A percentile compares a stretch with the other conserved stretches of the same genome.
These are phyloP conservation scores for Delonix regia DNA, from an alignment of 306 rosid species.

Conservation along the genomic window DNA sequence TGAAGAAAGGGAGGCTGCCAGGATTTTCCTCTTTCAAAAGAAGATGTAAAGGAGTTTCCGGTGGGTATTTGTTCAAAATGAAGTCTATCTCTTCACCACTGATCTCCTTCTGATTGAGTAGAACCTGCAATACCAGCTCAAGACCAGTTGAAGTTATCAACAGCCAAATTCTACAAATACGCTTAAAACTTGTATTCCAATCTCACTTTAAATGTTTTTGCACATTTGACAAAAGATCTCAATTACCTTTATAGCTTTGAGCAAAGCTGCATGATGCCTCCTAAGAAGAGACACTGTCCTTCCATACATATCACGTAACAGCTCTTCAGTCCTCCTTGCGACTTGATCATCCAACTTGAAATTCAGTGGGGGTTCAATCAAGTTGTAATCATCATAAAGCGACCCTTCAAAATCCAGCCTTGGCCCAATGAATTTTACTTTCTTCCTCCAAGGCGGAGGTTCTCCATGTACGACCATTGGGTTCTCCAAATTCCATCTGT, in stretches of 20 bases:
- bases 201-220: background rate
- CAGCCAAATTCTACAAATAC: background rate
- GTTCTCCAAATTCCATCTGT: constrained; percentile 95
- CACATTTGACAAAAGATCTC: background rate
- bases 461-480: constrained; percentile 96
- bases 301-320: constrained; percentile 63
- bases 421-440: constrained; percentile 79
- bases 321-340: constrained; percentile 76
- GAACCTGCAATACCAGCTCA: constrained; percentile 68
- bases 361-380: constrained; percentile 80
- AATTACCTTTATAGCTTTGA: constrained; percentile 80
- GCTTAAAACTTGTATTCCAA: background rate
- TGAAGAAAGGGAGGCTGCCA: constrained; percentile 60
- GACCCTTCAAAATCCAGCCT: constrained; percentile 96
- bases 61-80: constrained; percentile 80
- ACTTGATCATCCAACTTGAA: constrained; percentile 83
- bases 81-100: constrained; percentile 77
- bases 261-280: constrained; percentile 86
- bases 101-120: constrained; percentile 72
- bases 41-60: constrained; percentile 69
- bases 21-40: constrained; percentile 75
- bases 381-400: constrained; percentile 72
- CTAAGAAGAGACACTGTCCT: constrained; percentile 73
- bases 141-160: background rate
- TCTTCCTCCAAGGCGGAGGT: constrained; percentile 92